phyloP scores from a whole-genome alignment of 352 stramenopile genomes.

The Globisporangium sylvaticum region DNA sequence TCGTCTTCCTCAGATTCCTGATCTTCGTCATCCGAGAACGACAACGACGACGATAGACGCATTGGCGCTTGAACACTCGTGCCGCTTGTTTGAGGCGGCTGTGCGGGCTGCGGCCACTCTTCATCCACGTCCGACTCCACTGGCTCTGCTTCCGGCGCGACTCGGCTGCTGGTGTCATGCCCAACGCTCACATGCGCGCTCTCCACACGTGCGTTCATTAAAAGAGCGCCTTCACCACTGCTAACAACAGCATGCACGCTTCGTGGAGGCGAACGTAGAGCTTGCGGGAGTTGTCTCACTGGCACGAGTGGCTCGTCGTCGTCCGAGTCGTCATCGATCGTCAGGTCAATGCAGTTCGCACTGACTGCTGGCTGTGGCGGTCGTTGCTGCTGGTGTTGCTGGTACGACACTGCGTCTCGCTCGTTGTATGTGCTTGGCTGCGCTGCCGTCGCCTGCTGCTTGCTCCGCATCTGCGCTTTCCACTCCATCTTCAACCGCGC shows the following conservation, averaged over 20 bases:
- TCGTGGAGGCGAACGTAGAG: not conserved
- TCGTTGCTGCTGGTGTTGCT: not conserved
- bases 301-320: slow-evolving; percentile 37
- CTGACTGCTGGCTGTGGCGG: not conserved
- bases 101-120: slow-evolving; percentile 30
- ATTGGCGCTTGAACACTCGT: slow-evolving; percentile 5
- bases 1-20: slow-evolving; percentile 35
- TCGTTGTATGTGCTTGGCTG: not conserved
- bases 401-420: not conserved
- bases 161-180: not conserved
- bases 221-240: not conserved
- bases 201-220: not conserved
- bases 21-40: slow-evolving; percentile 8
- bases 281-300: not conserved
- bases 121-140: slow-evolving; percentile 65
- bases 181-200: not conserved
- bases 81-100: slow-evolving; percentile 6
- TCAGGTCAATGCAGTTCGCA: slow-evolving; percentile 46
- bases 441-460: not conserved
- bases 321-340: slow-evolving; percentile 47
- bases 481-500: slow-evolving; percentile 17
- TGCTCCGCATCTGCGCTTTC: slow-evolving; percentile 9
- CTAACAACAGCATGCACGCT: not conserved
- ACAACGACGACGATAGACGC: not conserved
- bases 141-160: slow-evolving; percentile 11